A percentile compares a stretch with the other conserved stretches of the same genome.
Conservation (phyloP, 805 yeast species). For the Metschnikowia peoriensis region DNA sequence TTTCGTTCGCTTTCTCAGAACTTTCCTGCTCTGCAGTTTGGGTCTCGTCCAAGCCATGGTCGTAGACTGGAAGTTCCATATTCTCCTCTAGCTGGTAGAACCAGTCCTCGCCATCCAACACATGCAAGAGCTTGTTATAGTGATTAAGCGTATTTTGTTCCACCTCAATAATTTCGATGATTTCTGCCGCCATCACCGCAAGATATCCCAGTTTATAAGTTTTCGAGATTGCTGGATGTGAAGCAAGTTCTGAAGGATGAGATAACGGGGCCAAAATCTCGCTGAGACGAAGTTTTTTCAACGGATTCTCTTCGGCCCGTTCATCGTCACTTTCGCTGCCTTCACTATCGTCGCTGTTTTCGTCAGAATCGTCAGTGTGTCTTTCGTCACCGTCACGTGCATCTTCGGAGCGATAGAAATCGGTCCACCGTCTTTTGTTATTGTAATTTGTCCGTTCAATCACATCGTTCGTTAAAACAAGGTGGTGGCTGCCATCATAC, state of each 20-base stretch:
- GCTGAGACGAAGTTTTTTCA: constrained; percentile 29
- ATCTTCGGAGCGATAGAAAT: constrained; percentile 18
- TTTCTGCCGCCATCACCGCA: constrained; percentile 59
- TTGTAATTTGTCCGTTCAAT: constrained; percentile 27
- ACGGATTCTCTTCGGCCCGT: constrained; percentile 24
- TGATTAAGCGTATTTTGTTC: constrained; percentile 79
- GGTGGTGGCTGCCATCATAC: constrained; percentile 34
- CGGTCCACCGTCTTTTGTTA: constrained; percentile 39
- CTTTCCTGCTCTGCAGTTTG: constrained; percentile 5
- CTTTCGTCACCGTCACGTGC: background rate
- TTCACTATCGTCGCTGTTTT: background rate
- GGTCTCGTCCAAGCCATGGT: constrained; percentile 52
- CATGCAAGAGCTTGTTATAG: constrained; percentile 68
- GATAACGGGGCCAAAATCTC: constrained; percentile 72
- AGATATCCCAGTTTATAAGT: constrained; percentile 59
- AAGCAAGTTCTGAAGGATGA: constrained; percentile 75
- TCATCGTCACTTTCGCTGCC: constrained; percentile 18
- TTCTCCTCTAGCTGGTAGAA: constrained; percentile 59
- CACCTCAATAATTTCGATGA: constrained; percentile 72
- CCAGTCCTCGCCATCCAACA: constrained; percentile 86
- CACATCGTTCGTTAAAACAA: constrained; percentile 36
- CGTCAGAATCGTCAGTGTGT: background rate
- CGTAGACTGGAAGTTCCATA: constrained; percentile 65
- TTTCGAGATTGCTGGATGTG: constrained; percentile 64
- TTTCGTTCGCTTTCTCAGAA: constrained; percentile 13